Conservation (phyloP, 2,329 filamentous ascomycete genomes). For the Pestalotiopsis sp. region DNA sequence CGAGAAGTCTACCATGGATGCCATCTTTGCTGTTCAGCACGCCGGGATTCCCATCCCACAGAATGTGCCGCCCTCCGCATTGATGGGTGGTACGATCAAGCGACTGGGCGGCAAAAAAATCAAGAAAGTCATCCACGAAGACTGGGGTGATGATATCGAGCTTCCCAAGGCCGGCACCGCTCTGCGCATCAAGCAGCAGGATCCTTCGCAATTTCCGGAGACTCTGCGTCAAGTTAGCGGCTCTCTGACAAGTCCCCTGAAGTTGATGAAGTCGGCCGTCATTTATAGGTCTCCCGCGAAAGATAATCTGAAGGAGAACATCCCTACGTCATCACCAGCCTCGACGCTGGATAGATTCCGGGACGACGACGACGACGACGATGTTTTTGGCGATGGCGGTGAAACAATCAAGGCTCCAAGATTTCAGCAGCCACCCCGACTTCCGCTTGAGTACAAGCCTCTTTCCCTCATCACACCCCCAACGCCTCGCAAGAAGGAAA, state of each 20-base stretch:
- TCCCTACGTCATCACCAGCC: constrained; percentile 42
- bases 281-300: constrained; percentile 25
- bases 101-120: constrained; percentile 77
- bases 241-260: constrained; percentile 57
- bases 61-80: constrained; percentile 84
- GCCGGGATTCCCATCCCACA: constrained; percentile 90
- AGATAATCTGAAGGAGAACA: constrained; percentile 23
- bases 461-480: constrained; percentile 53
- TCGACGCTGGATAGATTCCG: constrained; percentile 66
- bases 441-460: constrained; percentile 18
- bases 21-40: constrained; percentile 83
- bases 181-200: constrained; percentile 67
- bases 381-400: constrained; percentile 62
- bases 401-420: constrained; percentile 73
- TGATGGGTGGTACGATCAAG: constrained; percentile 92
- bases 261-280: constrained; percentile 22
- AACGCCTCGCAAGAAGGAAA: constrained; percentile 50
- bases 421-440: not conserved
- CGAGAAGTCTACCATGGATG: constrained; percentile 79
- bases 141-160: constrained; percentile 81
- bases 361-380: constrained; percentile 62
- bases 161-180: constrained; percentile 61
- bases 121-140: constrained; percentile 73
- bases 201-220: constrained; percentile 66
- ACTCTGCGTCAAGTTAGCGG: constrained; percentile 68